Evolutionary conservation across 192 early-diverging fungal species (phyloP).

Genomic region (Coemansia sp.): DNA sequence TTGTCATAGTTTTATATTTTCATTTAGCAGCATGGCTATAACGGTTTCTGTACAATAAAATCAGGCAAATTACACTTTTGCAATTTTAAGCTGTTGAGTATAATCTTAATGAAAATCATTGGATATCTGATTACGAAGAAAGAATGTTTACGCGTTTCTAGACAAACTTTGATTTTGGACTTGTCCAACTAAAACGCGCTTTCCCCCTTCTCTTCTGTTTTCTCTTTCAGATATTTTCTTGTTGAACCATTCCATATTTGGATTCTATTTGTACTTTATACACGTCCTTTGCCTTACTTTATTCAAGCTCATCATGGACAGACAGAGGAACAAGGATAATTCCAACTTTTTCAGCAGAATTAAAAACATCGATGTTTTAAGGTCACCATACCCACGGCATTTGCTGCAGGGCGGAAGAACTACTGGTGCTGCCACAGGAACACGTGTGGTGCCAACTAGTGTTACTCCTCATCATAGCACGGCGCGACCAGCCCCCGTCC

Average conservation of each 20-base stretch:
- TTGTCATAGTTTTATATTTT: conserved; percentile 23
- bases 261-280: conserved; percentile 1
- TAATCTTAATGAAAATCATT: background rate
- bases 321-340: conserved; percentile 16
- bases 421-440: conserved; percentile 11
- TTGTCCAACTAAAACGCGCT: background rate
- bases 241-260: background rate
- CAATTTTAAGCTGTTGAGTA: background rate
- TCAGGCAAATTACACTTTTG: conserved; percentile 3
- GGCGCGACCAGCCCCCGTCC: conserved; percentile 17
- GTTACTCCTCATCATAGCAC: background rate
- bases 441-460: conserved; percentile 10
- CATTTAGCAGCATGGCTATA: conserved; percentile 1
- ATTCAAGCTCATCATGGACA: conserved; percentile 30
- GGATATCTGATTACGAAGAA: background rate
- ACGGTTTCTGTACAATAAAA: conserved; percentile 43
- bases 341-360: conserved; percentile 44
- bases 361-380: conserved; percentile 35
- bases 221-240: background rate
- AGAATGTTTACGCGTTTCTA: conserved; percentile 8
- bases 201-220: background rate
- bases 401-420: conserved; percentile 13
- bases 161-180: background rate
- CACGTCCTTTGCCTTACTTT: background rate
- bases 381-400: conserved; percentile 43